Evolutionary conservation across 805 yeast species (phyloP), one percentile per base, ranked within the genome.

Genomic region (Schizosaccharomyces japonicus): DNA sequence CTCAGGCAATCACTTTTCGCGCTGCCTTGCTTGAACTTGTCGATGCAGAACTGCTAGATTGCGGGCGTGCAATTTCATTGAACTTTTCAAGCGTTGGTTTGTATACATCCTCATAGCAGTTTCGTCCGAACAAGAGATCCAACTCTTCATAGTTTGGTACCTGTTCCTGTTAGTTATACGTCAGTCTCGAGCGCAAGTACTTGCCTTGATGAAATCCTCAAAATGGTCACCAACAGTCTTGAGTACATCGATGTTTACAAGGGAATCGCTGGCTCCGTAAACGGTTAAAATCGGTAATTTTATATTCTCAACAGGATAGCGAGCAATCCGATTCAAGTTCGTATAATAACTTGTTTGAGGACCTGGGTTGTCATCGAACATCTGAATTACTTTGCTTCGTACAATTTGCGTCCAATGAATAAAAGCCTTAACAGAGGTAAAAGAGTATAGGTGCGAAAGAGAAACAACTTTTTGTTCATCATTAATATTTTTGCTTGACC

Each of bases 371-470:
- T 82, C 94, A 56, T 80, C 90, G 61, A 75, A 87, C 94, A 90
- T 80, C 60, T 85, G 94, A 60, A 87, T 84, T 44, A 72, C 69
- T 44, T 72, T 73, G 5, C 79, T 68, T 47, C 78, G 68, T 52
- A 90, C 80, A 48, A 87, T 85, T 62, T 83, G 94, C 56, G 84
- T 81, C 95, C 95, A 83, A 61, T 83, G 95, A n/a, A 84, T 95
- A 42, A 84, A 84, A 8, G 80, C 73, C 61, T 85, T 87, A 25
- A 85, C 96, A 1, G 87, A 76, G 0, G 96, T 84, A 23, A 93
- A 79, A 1, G 94, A 80, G 63, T 85, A 87, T 48, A 87, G 66
- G 59, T 90, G 95, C 15, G 82, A 74, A 60, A 82, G 90, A 11
- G 81, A 71, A n/a, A 80, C 70, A 44, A 75, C 63, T 58, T 85